Base-by-base conservation (phyloP, 306 rosid genomes). In the Rosa lucieae region DNA sequence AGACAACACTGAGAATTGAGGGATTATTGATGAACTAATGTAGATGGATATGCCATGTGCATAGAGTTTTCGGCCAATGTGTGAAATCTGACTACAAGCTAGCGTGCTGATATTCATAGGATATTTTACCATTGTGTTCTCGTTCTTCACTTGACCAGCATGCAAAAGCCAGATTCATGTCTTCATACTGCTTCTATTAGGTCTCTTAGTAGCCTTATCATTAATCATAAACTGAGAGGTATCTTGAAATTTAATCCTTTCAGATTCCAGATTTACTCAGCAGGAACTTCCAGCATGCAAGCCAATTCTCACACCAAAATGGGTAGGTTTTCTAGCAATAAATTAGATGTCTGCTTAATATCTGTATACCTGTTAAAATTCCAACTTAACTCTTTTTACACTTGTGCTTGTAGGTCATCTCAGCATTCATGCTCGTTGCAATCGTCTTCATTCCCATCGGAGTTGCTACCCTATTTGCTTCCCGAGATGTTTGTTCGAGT, bases 281-380 rank as follows among this genome's bases (percentile, higher is more conserved):
- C 99, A 94, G 84, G 99, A 94, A 74, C 97, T 94, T 86, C 99
- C 99, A 49, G 99, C 99, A 4, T 94, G 99, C 93, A 94, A 94
- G 77, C 99, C 99, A 17, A 94, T 94, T 85, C 99, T 94, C 43
- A 94, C 99, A 23, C 99, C 99, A 46, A 79, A 89, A 84, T 95
- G 93, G 88, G 99, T 94, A 83, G 73, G 75, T 29, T 73, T 83
- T 37, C 51, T 78, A 59, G 40, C 66, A 15, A 39, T 67, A 29
- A 69, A 13, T 59, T 17, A 29, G 18, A 21, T 55, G 7, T 49
- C 65, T 15, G 49, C 37, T 29, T n/a, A 59, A 23, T 17, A 21
- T 39, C 62, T 47, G 76, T 67, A 29, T 72, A 26, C 56, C 39
- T 18, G 10, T 12, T 8, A 56, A 11, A 55, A 37, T 37, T 47